These are phyloP conservation scores for Centella asiatica DNA, from an alignment of 129 eudicot genomes.

Conservation along the genomic window DNA sequence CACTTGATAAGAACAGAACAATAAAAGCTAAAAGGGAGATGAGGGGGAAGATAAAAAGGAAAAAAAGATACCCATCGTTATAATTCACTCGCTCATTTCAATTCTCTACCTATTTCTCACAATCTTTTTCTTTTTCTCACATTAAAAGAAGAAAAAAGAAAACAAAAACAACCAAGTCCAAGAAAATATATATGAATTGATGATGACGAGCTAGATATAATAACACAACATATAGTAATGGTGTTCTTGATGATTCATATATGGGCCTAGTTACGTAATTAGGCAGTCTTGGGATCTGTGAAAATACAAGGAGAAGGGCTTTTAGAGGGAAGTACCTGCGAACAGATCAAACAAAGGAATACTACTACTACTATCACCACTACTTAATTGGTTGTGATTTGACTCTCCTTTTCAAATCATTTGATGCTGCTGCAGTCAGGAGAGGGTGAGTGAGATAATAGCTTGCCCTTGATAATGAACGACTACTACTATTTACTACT, in stretches of 20 bases:
- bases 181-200: conserved; percentile 12
- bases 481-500: not conserved
- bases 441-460: too few species aligned
- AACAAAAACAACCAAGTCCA: not conserved
- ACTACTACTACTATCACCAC: too few species aligned
- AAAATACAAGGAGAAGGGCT: conserved; percentile 36
- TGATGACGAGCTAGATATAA: not conserved
- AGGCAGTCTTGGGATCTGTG: not conserved
- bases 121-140: not conserved
- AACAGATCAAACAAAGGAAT: conserved; percentile 26
- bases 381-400: conserved; percentile 23
- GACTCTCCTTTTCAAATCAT: conserved; percentile 75
- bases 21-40: conserved; percentile 15
- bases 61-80: conserved; percentile 37
- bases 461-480: conserved; percentile 3
- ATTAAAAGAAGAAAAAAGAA: conserved; percentile 1
- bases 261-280: too few species aligned
- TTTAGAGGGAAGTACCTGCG: conserved; percentile 40
- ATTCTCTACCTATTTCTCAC: conserved; percentile 4
- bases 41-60: too few species aligned
- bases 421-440: conserved; percentile 68
- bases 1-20: conserved; percentile 6
- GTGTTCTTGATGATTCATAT: conserved; percentile 1
- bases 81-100: conserved; percentile 36
- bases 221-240: not conserved